Evolutionary conservation across 140 eudicot species (phyloP), one percentile per base, ranked within the genome.

Genomic region (Ambrosia hybrid): DNA sequence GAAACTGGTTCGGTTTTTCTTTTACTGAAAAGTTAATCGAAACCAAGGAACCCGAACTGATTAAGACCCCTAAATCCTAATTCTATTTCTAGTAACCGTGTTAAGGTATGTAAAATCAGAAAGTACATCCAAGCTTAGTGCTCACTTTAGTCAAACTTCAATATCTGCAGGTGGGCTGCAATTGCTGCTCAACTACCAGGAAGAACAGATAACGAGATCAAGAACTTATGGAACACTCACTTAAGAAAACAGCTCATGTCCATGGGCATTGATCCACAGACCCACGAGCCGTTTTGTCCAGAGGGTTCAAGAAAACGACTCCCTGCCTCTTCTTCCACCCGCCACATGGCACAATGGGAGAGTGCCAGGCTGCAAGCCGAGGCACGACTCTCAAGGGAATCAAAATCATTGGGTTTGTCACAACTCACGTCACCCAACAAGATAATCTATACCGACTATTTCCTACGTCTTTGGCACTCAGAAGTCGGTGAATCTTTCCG

Each of bases 331-430:
- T 79, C 95, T 38, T 84, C 88, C 39, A 81, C 95, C 4, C 95
- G 98, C 62, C 98, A 92, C 91, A 89, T 85, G 98, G 95, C 96
- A 2, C 98, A 92, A 68, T 92, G 98, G 98, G 98, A 92, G 86
- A 85, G 79, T 41, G 98, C 96, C 0, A 83, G 98, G 91, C 83
- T 92, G 5, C 93, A 92, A 79, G 98, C 96, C 2, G 98, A 92
- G 76, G 92, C 98, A 0, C 86, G 96, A 1, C 95, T 87, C 37
- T 92, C 98, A 1, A 82, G 55, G 69, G 92, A n/a, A n/a, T n/a
- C n/a, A n/a, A n/a, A 85, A 65, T 87, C 98, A 0, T 51, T 69
- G 1, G 64, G 78, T 65, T 57, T 41, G 12, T 49, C 26, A 15
- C 46, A 41, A 41, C 33, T 37, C 57, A 16, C 69, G 8, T 43